phyloP scores from a whole-genome alignment of 2,329 filamentous ascomycete species.

The Atkinsonella hypoxylon region DNA sequence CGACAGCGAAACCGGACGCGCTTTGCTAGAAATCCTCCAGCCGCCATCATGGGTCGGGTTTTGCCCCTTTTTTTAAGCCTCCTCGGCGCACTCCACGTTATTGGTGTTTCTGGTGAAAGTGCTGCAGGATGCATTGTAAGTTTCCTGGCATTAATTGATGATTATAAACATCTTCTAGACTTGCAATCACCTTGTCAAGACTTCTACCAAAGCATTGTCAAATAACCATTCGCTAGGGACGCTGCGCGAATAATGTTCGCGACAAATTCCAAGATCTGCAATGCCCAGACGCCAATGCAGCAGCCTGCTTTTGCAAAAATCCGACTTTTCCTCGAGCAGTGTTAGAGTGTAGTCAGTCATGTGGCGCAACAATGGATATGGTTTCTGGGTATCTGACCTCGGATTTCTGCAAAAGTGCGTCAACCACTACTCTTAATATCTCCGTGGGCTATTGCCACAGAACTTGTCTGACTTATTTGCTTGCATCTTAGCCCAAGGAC shows the following conservation, averaged over 20 bases:
- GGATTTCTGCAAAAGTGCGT: constrained; percentile 15
- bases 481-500: neutral
- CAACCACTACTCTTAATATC: neutral
- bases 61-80: constrained; percentile 13
- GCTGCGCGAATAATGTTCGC: constrained; percentile 12
- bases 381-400: constrained; percentile 10
- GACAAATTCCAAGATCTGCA: constrained; percentile 11
- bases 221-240: constrained; percentile 8
- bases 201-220: neutral
- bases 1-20: no score
- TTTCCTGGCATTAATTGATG: neutral
- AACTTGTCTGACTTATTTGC: neutral
- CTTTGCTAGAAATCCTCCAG: neutral
- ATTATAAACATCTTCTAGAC: no score
- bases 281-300: constrained; percentile 19
- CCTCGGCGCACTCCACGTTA: constrained; percentile 17
- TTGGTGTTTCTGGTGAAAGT: constrained; percentile 15
- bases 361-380: constrained; percentile 13
- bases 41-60: constrained; percentile 5
- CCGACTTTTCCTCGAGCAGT: constrained; percentile 24
- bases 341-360: constrained; percentile 24
- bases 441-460: neutral
- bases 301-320: constrained; percentile 29
- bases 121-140: constrained; percentile 20
- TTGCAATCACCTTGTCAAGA: no score